Evolutionary conservation across 1,284 basidiomycete species (phyloP).

Genomic region (Cystobasidium pallidum): DNA sequence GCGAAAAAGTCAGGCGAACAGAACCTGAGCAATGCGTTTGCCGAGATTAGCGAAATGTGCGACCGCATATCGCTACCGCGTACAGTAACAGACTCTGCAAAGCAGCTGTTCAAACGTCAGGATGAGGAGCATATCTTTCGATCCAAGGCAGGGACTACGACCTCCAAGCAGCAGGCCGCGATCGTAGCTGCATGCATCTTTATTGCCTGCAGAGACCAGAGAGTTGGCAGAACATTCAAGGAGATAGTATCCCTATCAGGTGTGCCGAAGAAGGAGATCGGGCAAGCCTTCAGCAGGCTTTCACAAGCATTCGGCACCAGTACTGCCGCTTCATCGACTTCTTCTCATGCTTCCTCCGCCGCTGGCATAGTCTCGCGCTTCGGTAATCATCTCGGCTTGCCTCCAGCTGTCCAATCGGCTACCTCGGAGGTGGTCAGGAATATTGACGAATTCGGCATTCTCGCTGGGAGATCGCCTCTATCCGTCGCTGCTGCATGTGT

Average conservation of each 20-base stretch:
- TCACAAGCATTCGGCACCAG: slow-evolving; percentile 80
- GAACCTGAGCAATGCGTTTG: slow-evolving; percentile 82
- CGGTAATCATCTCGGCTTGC: slow-evolving; percentile 90
- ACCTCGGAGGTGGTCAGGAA: slow-evolving; percentile 81
- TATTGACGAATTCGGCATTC: slow-evolving; percentile 80
- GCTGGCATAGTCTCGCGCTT: slow-evolving; percentile 90
- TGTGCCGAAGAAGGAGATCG: slow-evolving; percentile 92
- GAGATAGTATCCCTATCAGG: slow-evolving; percentile 93
- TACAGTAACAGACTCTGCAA: slow-evolving; percentile 90
- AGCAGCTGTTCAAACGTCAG: slow-evolving; percentile 94
- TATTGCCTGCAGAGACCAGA: slow-evolving; percentile 91
- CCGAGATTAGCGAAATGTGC: slow-evolving; percentile 89
- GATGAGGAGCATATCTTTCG: slow-evolving; percentile 92
- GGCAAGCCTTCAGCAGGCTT: slow-evolving; percentile 90
- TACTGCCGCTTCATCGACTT: slow-evolving; percentile 50
- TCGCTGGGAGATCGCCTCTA: slow-evolving; percentile 90
- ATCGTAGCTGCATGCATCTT: slow-evolving; percentile 98
- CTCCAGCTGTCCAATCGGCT: slow-evolving; percentile 76
- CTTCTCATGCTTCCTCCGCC: slow-evolving; percentile 62
- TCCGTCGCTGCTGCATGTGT: slow-evolving; percentile 96
- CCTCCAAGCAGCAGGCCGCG: slow-evolving; percentile 66
- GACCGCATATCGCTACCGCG: slow-evolving; percentile 93
- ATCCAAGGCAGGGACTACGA: slow-evolving; percentile 68
- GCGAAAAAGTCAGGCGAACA: slow-evolving; percentile 74
- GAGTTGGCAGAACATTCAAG: slow-evolving; percentile 90